Evolutionary conservation across 1,284 basidiomycete species (phyloP), one percentile per base, ranked within the genome.

Genomic region (Porogramme epimiltina): DNA sequence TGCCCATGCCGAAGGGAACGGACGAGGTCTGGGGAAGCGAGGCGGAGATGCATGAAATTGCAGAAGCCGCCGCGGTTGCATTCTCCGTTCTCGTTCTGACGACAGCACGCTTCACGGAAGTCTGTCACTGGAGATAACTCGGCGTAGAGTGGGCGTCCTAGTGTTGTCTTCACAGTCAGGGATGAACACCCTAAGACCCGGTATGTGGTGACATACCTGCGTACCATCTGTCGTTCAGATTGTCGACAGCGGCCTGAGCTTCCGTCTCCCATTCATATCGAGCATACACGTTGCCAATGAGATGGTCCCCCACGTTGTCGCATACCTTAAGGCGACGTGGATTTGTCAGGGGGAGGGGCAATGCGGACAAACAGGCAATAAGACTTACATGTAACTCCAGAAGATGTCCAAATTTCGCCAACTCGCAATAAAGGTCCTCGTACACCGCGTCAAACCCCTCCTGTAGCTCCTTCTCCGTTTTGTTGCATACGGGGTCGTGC

Each of bases 201-300:
- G 33, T 24, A 41, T 10, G 50, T 47, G 40, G n/a, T 34, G 39
- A 76, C 85, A 63, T 69, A 89, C 93, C 93, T 64, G 94, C 94
- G 80, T 98, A 99, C 97, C 97, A 99, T 22, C 96, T 82, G 65
- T 96, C 91, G 66, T 98, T 98, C 57, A 98, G 77, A 55, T 84
- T 91, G 64, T 97, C 93, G 10, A 98, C 93, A 0, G 97, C 96
- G 38, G 86, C 77, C 68, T 95, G 91, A 8, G 97, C 97, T 68
- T 99, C 97, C 0, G 95, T 94, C 73, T 99, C 97, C 92, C 92
- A 97, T 68, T 98, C 95, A 69, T 94, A 99, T 39, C 97, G 83
- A 11, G 95, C 97, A 68, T 99, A 99, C 1, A 99, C 97, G 66
- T 99, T 99, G 24, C 97, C 97, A 66, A 98, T 95, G 40, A 99